Conservation (phyloP, 805 yeast genomes). For the Lachancea cidri region DNA sequence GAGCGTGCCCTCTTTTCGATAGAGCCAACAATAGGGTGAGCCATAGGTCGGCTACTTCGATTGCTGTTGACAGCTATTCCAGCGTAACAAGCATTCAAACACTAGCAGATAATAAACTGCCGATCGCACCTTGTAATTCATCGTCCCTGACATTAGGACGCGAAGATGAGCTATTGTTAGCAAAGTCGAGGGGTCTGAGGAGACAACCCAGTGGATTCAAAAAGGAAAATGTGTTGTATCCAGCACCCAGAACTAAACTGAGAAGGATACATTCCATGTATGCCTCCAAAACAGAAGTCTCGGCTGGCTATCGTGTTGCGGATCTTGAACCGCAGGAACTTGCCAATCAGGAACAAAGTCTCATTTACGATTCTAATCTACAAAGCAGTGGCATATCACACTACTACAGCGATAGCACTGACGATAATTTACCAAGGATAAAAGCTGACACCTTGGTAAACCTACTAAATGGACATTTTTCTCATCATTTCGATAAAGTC, state of each 20-base stretch:
- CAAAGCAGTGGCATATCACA: slow-evolving; percentile 54
- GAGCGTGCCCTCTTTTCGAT: background rate
- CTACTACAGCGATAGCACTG: slow-evolving; percentile 37
- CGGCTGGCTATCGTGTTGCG: slow-evolving; percentile 33
- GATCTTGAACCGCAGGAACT: slow-evolving; percentile 12
- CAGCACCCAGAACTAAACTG: slow-evolving; percentile 35
- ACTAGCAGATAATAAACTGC: background rate
- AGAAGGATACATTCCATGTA: slow-evolving; percentile 68
- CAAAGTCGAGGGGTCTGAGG: background rate
- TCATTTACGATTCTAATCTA: slow-evolving; percentile 52
- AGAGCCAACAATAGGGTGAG: too few relatives aligned
- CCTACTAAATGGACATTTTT: slow-evolving; percentile 35
- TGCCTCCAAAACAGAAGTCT: slow-evolving; percentile 47
- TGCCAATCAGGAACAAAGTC: slow-evolving; percentile 1
- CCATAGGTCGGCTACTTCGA: too few relatives aligned
- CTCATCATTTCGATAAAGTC: slow-evolving; percentile 48
- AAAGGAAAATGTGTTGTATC: slow-evolving; percentile 37
- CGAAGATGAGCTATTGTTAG: background rate
- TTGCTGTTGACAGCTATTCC: background rate
- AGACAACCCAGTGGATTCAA: slow-evolving; percentile 12
- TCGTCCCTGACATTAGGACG: slow-evolving; percentile 1
- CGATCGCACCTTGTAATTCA: background rate
- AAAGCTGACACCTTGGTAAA: slow-evolving; percentile 38
- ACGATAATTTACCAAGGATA: slow-evolving; percentile 49
- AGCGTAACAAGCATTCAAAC: background rate